phyloP scores from a whole-genome alignment of 2,329 filamentous ascomycete genomes.

The Lasiodiplodia sp. region DNA sequence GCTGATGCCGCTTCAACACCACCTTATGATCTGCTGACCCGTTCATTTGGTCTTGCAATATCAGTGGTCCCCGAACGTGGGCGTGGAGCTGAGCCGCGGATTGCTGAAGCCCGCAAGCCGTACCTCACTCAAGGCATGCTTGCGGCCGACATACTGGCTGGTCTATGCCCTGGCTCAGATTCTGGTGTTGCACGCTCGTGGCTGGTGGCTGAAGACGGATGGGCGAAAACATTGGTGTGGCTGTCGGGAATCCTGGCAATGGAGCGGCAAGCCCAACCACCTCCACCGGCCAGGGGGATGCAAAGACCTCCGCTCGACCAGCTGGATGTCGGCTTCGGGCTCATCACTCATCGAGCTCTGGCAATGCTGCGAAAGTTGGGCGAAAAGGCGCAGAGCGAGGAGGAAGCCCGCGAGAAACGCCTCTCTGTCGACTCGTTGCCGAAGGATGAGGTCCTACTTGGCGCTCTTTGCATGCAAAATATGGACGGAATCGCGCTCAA shows the following conservation, averaged over 20 bases:
- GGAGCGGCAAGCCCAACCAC: slow-evolving; percentile 34
- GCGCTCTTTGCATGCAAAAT: slow-evolving; percentile 53
- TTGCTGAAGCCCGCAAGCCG: slow-evolving; percentile 84
- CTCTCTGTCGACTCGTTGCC: slow-evolving; percentile 46
- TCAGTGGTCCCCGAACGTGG: slow-evolving; percentile 80
- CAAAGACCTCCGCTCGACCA: slow-evolving; percentile 43
- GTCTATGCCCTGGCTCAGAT: slow-evolving; percentile 75
- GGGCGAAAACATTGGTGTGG: slow-evolving; percentile 79
- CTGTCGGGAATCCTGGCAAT: slow-evolving; percentile 71
- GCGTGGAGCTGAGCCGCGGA: slow-evolving; percentile 65
- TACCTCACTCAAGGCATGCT: slow-evolving; percentile 91
- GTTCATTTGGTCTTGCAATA: slow-evolving; percentile 85
- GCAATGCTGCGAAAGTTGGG: slow-evolving; percentile 56
- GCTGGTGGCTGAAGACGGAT: slow-evolving; percentile 84
- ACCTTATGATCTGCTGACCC: slow-evolving; percentile 82
- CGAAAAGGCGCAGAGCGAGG: slow-evolving; percentile 51
- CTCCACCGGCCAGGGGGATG: slow-evolving; percentile 20
- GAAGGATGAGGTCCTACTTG: slow-evolving; percentile 54
- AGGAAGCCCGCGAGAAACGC: slow-evolving; percentile 35
- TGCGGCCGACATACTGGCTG: slow-evolving; percentile 85
- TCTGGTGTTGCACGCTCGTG: slow-evolving; percentile 76
- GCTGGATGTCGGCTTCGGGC: slow-evolving; percentile 46
- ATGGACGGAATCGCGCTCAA: slow-evolving; percentile 54
- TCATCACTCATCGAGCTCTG: slow-evolving; percentile 54
- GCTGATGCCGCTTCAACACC: slow-evolving; percentile 70